These are phyloP conservation scores for Stagonosporopsis chrysanthemi DNA, from an alignment of 2,329 filamentous ascomycete genomes.

Conservation along the genomic window DNA sequence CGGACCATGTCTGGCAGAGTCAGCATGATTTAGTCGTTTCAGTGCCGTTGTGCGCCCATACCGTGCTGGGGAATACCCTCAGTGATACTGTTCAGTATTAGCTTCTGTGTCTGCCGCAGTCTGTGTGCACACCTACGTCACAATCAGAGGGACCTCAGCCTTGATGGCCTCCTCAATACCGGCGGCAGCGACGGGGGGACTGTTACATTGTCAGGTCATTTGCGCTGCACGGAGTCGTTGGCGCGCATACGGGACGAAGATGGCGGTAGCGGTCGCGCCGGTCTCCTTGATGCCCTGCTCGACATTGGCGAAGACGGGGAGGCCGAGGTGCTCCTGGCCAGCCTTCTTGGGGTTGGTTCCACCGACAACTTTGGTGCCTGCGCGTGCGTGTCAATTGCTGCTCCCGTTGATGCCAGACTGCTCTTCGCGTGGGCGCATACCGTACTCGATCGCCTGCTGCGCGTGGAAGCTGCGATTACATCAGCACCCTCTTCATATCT, in stretches of 20 bases:
- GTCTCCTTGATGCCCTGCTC: slow-evolving; percentile 87
- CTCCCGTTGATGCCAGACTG: slow-evolving; percentile 25
- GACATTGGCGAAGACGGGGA: slow-evolving; percentile 92
- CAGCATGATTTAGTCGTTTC: slow-evolving; percentile 17
- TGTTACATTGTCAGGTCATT: slow-evolving; percentile 53
- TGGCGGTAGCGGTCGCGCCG: slow-evolving; percentile 87
- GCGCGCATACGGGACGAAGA: slow-evolving; percentile 85
- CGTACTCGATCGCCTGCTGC: slow-evolving; percentile 97
- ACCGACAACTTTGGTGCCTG: slow-evolving; percentile 95
- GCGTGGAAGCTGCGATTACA: slow-evolving; percentile 83
- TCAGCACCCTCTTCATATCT: slow-evolving; percentile 22
- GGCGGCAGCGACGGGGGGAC: slow-evolving; percentile 87
- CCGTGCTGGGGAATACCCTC: slow-evolving; percentile 98
- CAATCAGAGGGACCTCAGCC: slow-evolving; percentile 92
- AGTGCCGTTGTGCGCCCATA: slow-evolving; percentile 50
- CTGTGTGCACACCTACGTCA: slow-evolving; percentile 66
- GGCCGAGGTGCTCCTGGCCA: slow-evolving; percentile 84
- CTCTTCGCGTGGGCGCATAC: slow-evolving; percentile 60
- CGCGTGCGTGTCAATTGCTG: slow-evolving; percentile 36
- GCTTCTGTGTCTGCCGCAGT: slow-evolving; percentile 25
- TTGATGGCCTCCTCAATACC: slow-evolving; percentile 96
- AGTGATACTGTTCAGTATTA: slow-evolving; percentile 70
- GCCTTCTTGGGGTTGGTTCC: slow-evolving; percentile 99
- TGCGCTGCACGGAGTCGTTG: slow-evolving; percentile 4
- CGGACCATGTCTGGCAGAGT: slow-evolving; percentile 85